phyloP scores from a whole-genome alignment of 2,329 filamentous ascomycete species.

The Rutstroemia sp. region DNA sequence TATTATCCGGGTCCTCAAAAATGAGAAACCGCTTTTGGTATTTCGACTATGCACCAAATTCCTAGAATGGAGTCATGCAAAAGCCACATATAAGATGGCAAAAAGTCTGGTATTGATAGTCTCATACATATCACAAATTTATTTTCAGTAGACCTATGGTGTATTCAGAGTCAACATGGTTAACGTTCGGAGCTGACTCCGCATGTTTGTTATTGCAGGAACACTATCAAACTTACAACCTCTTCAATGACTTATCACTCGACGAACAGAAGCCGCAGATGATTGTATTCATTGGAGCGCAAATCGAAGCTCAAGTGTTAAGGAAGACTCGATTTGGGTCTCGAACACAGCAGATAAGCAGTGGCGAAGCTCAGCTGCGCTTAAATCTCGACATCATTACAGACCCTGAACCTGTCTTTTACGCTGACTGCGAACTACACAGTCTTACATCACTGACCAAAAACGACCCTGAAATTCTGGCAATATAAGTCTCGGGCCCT shows the following conservation, averaged over 20 bases:
- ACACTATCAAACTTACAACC: not conserved
- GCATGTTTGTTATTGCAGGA: not conserved
- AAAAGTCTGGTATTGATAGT: not conserved
- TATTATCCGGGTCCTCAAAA: too few relatives aligned
- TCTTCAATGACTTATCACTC: not conserved
- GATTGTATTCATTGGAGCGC: not conserved
- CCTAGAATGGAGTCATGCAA: too few relatives aligned
- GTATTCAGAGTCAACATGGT: not conserved
- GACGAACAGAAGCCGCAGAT: not conserved
- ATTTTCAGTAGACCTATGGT: not conserved
- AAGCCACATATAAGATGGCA: not conserved
- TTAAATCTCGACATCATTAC: not conserved
- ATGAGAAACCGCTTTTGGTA: too few relatives aligned
- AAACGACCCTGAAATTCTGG: too few relatives aligned
- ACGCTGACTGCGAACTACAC: not conserved
- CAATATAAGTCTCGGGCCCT: not conserved
- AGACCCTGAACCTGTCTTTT: not conserved
- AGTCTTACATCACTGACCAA: not conserved
- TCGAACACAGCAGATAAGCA: not conserved
- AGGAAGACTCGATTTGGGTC: not conserved
- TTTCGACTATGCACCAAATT: too few relatives aligned
- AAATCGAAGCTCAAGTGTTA: not conserved
- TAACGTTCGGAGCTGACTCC: not conserved
- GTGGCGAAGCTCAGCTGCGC: not conserved
- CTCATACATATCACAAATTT: not conserved